phyloP scores from a whole-genome alignment of 805 yeast species.

The Ogataea allantospora region DNA sequence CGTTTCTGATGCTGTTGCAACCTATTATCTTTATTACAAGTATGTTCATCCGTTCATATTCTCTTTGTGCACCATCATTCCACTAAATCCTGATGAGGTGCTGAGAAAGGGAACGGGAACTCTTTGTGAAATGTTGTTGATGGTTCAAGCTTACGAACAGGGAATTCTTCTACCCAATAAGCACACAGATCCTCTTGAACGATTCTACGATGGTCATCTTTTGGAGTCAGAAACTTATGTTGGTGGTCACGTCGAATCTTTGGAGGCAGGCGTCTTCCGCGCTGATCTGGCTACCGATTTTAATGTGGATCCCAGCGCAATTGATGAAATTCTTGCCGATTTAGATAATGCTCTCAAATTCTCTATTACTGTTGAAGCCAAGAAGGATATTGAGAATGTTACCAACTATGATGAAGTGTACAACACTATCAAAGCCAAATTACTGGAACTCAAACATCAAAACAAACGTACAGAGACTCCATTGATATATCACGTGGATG shows the following conservation, averaged over 20 bases:
- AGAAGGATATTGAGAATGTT: conserved; percentile 70
- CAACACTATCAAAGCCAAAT: conserved; percentile 49
- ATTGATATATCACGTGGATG: conserved; percentile 94
- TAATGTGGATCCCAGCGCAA: conserved; percentile 73
- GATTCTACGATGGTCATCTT: conserved; percentile 92
- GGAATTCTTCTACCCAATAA: conserved; percentile 86
- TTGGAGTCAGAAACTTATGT: conserved; percentile 95
- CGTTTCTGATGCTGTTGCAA: conserved; percentile 99
- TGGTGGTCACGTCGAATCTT: conserved; percentile 97
- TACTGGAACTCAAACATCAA: conserved; percentile 56
- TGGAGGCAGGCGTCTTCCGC: conserved; percentile 97
- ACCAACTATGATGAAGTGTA: conserved; percentile 76
- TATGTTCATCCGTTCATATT: conserved; percentile 97
- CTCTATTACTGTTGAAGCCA: conserved; percentile 78
- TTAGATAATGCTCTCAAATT: conserved; percentile 77
- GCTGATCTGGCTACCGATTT: conserved; percentile 80
- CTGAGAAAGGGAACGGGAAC: conserved; percentile 98
- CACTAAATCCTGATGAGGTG: conserved; percentile 94
- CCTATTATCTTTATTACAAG: conserved; percentile 91
- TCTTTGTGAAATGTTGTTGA: conserved; percentile 92
- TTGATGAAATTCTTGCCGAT: conserved; percentile 75
- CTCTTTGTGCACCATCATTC: conserved; percentile 92
- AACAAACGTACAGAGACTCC: conserved; percentile 78
- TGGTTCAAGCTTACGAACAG: conserved; percentile 90
- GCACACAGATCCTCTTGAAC: conserved; percentile 88